Evolutionary conservation across 768 basidiomycete genomes (phyloP).

Genomic region (Roridomyces roridus): DNA sequence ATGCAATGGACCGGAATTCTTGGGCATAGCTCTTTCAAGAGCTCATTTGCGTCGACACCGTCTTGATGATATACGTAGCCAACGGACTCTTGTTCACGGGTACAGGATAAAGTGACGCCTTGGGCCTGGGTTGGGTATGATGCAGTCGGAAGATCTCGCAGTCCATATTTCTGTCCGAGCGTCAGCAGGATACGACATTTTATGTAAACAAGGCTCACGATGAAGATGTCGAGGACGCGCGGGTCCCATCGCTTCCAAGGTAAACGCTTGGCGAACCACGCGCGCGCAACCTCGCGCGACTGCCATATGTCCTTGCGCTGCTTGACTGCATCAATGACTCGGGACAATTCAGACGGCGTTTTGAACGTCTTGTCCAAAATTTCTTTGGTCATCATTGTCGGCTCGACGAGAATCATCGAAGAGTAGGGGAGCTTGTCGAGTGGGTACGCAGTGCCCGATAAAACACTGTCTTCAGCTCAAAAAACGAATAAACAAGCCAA

Average conservation of each 20-base stretch:
- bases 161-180: background rate
- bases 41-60: background rate
- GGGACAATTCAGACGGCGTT: background rate
- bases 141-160: background rate
- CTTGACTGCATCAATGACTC: background rate
- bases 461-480: background rate
- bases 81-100: background rate
- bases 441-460: background rate
- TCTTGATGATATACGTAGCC: background rate
- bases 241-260: constrained; percentile 1
- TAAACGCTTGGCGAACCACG: background rate
- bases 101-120: background rate
- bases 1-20: background rate
- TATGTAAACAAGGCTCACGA: background rate
- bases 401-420: constrained; percentile 1
- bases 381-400: background rate
- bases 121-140: background rate
- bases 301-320: background rate
- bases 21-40: background rate
- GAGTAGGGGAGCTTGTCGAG: background rate
- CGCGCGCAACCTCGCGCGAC: background rate
- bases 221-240: background rate
- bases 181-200: background rate
- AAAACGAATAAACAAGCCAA: background rate
- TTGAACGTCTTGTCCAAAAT: background rate